Evolutionary conservation across 164 flowering plant species (phyloP), one percentile per base, ranked within the genome.

Genomic region (Echeveria elegans): DNA sequence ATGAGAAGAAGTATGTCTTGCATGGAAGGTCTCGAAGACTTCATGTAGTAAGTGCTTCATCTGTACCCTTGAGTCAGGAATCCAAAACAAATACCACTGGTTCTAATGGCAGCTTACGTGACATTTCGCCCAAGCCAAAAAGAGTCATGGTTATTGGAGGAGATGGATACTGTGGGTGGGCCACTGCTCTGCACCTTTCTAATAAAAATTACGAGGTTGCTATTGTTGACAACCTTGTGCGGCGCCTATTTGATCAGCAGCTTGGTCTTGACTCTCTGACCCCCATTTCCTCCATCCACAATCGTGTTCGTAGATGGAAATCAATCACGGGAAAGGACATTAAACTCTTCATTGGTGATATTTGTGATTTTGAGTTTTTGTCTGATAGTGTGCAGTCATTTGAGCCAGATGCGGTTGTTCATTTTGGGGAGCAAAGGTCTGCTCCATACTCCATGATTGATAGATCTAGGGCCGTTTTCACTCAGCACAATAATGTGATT

Each of bases 401-500:
- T 74, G 84, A 88, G 68, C 98, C 97, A 41, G 91, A 88, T 71
- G 79, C 96, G 56, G 92, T 88, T 26, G 98, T 93, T 70, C 98
- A 93, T 75, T 93, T 93, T 74, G 98, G 98, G 24, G 98, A 93
- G 70, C 98, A 93, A 72, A 79, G 98, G 18, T 93, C 98, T 38
- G 97, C 98, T 14, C 98, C 98, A 19, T 93, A 88, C 79, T 93
- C 98, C 68, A 93, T 93, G 98, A 93, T 93, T 68, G 98, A 93
- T 66, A 81, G 98, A 48, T 81, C 92, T 43, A 81, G 98, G 77
- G 98, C 98, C 31, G 88, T 93, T 8, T 93, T 72, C 73, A 93
- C 98, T 6, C 98, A 93, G 77, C 73, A 89, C 0, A 93, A 93
- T 72, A 93, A 93, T 73, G 96, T 92, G 37, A 83, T 89, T 64